Percentiles rank a stretch among this genome's conserved stretches.
These are phyloP conservation scores for Aspergillus aculeatinus DNA, from an alignment of 2,329 filamentous ascomycete species.

Conservation along the genomic window DNA sequence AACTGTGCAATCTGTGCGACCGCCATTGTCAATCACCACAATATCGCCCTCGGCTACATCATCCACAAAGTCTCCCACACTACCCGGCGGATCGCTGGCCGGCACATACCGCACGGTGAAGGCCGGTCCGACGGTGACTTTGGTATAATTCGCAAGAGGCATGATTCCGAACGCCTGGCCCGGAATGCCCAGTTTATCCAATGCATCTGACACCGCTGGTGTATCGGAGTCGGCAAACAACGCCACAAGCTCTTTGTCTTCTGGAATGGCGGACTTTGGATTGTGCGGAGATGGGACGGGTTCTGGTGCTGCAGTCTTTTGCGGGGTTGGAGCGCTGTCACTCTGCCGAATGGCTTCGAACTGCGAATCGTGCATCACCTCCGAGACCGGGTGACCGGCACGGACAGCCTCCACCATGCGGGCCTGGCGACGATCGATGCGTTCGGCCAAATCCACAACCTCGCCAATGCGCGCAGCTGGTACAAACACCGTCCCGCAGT, in stretches of 20 bases:
- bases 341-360: conserved; percentile 18
- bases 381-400: conserved; percentile 16
- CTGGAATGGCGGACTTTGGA: conserved; percentile 11
- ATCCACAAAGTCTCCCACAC: conserved; percentile 36
- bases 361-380: conserved; percentile 23
- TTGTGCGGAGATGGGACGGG: neutral
- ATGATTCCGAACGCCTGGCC: conserved; percentile 22
- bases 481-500: conserved; percentile 21
- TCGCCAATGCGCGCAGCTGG: conserved; percentile 18
- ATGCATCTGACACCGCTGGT: conserved; percentile 22
- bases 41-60: conserved; percentile 32
- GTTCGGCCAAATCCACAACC: conserved; percentile 15
- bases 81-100: conserved; percentile 22
- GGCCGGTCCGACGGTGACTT: conserved; percentile 32
- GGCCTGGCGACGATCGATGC: conserved; percentile 17
- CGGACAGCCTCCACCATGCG: conserved; percentile 22
- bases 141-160: conserved; percentile 27
- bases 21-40: conserved; percentile 35
- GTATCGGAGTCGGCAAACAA: conserved; percentile 21
- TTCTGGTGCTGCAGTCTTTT: neutral
- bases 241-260: conserved; percentile 18
- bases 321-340: too few relatives aligned
- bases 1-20: conserved; percentile 37
- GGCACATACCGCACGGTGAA: conserved; percentile 35
- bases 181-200: conserved; percentile 23